Evolutionary conservation across 441 rosid species (phyloP), one percentile per base, ranked within the genome.

Genomic region (Oxalis stricta): DNA sequence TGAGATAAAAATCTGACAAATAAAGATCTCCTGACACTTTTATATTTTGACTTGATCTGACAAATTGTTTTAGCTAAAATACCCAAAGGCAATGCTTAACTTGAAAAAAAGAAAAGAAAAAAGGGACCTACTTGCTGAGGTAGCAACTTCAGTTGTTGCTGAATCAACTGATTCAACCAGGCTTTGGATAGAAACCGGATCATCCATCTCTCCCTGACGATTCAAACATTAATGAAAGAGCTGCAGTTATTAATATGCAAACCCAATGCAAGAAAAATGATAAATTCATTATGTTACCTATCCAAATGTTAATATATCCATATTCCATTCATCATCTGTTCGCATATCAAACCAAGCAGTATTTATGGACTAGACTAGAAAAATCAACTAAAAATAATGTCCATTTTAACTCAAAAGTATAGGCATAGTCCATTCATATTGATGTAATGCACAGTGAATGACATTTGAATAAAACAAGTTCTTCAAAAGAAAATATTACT

Each of bases 101-200:
- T n/a, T 43, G 40, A 29, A 42, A 39, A 18, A 42, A 24, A 54
- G 21, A n/a, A 33, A 24, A 7, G 41, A 19, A 18, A 24, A 44
- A 34, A 31, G 29, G 38, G 55, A 72, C 76, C 39, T 72, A 79
- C 88, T 68, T 71, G 60, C 49, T 57, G 65, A 58, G 64, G 50
- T 53, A 63, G 62, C 58, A 44, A 52, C 68, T 56, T 68, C 69
- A 42, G 29, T 50, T 54, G 65, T 68, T 55, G 65, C 48, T 53
- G 33, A 40, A 57, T 34, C 55, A 46, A 40, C 66, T 59, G 66
- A 55, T 60, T 68, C 75, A 35, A 41, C 59, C 47, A 46, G 42
- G 33, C 58, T 63, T 33, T 51, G 23, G 36, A 56, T 12, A 49
- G 66, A 68, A 50, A 69, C 44, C 28, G 53, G 46, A 52, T 34